Evolutionary conservation across 2,329 filamentous ascomycete genomes (phyloP).

Genomic region (Beauveria sp.): DNA sequence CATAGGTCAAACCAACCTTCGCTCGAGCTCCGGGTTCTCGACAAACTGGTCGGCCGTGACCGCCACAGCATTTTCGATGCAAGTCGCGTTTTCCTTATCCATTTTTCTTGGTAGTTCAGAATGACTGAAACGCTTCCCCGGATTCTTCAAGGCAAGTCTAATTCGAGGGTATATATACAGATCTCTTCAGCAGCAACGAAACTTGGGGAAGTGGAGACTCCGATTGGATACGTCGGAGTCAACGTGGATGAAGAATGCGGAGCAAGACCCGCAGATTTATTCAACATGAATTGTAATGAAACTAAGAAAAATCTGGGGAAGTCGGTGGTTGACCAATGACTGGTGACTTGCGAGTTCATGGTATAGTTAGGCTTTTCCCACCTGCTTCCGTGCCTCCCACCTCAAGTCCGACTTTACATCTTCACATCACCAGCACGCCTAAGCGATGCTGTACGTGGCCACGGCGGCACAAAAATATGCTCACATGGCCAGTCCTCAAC

Average conservation of each 20-base stretch:
- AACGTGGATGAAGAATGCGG: background rate
- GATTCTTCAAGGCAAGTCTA: background rate
- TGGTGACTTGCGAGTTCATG: background rate
- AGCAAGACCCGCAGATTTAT: background rate
- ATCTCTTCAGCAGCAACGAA: background rate
- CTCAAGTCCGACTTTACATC: background rate
- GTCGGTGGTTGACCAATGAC: background rate
- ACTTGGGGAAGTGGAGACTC: background rate
- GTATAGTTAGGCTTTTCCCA: background rate
- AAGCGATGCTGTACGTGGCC: background rate
- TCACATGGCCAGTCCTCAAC: background rate
- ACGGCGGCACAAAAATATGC: background rate
- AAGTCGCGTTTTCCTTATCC: background rate
- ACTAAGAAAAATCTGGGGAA: no score
- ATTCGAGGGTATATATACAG: background rate
- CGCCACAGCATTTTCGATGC: background rate
- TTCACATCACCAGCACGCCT: background rate
- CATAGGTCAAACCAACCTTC: background rate
- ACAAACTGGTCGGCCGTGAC: background rate
- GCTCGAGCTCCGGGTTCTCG: conserved; percentile 1
- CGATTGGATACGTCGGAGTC: background rate
- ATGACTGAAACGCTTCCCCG: background rate
- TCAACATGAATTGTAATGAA: no score
- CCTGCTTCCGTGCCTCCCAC: background rate
- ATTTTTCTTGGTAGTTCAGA: background rate